Base-by-base conservation (phyloP, 176 grass and related monocot genomes). In the Carex kokanica region DNA sequence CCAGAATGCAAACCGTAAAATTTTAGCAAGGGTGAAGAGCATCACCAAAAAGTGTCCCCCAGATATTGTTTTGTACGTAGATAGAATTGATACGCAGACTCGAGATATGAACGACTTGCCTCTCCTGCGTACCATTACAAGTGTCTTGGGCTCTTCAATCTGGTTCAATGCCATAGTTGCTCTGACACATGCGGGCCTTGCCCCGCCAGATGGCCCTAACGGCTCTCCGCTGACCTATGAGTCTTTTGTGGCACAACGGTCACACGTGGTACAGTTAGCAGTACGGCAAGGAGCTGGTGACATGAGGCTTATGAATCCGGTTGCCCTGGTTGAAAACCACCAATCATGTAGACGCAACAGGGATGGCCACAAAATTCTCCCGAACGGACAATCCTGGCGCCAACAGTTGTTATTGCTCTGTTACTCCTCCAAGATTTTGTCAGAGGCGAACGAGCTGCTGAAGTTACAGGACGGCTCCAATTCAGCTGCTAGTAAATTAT, bases 361-460 rank as follows among this genome's bases (percentile, higher is more conserved):
- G 15, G 86, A 95, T 58, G 89, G 91, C 10, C 88, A 93, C 81
- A 93, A 86, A 75, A 85, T 99, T 52, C 89, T 96, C 63, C 93
- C 97, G 1, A 96, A 99, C 81, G 97, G 93, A n/a, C 83, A 87
- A 73, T 90, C 86, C 62, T 99, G 97, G 97, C 86, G 91, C 61
- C 88, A 91, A 61, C 86, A 93, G 60, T 89, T 99, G 97, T 71
- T 99, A 13, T 86, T 99, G 27, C 71, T 95, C 74, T 99, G 93
- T 80, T 95, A 89, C 85, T 95, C 93, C 43, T 95, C 97, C 40
- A 99, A 99, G 91, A 96, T 99, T 86, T 85, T 99, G 32, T 96
- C 91, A 24, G 93, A 96, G 87, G 93, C 88, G 34, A 92, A 99
- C 86, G 86, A 85, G 60, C 86, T 99, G 74, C 61, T 95, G 84